Evolutionary conservation across 1,284 basidiomycete species (phyloP), one percentile per base, ranked within the genome.

Genomic region (Fomitopsis palustris): DNA sequence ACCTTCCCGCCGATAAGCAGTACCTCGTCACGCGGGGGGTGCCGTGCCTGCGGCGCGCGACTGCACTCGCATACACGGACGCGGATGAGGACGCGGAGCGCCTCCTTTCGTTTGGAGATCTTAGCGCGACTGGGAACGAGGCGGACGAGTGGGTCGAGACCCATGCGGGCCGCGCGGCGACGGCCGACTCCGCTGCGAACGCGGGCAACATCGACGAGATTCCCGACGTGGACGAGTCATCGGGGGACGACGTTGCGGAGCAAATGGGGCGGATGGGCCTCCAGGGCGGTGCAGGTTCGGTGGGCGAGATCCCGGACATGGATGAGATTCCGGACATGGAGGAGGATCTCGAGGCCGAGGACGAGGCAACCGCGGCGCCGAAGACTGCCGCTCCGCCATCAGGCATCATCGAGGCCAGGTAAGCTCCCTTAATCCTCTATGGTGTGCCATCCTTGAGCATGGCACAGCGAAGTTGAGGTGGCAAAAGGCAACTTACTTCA

Each of bases 41-140:
- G 23, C 93, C 95, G 5, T 97, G 95, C 74, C 84, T 97, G 39
- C 86, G 95, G 58, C 86, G 95, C 67, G 95, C 95, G 4, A 93
- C 90, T 1, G 90, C 95, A 16, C 83, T 98, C 51, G 93, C 92
- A 41, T 97, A 97, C 75, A 95, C 93, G 1, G 95, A 96, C 68
- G 92, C 90, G 16, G 95, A 97, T 72, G 95, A 96, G 74, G 95
- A 97, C 69, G 92, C 91, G 0, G 95, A 98, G 74, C 91, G 93
- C 57, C 79, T 97, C 19, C 81, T 98, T 54, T 85, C 84, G 19
- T 90, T 92, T 63, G 85, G 81, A 1, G 90, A 89, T 68, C 77
- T 82, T n/a, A 79, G 78, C 7, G 75, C 78, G 10, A 73, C 78
- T 1, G 77, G 75, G 1, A 78, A 82, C 54, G 85, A 85, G 56